Base-by-base conservation (phyloP, 352 stramenopile species). In the Pseudoperonospora humuli region DNA sequence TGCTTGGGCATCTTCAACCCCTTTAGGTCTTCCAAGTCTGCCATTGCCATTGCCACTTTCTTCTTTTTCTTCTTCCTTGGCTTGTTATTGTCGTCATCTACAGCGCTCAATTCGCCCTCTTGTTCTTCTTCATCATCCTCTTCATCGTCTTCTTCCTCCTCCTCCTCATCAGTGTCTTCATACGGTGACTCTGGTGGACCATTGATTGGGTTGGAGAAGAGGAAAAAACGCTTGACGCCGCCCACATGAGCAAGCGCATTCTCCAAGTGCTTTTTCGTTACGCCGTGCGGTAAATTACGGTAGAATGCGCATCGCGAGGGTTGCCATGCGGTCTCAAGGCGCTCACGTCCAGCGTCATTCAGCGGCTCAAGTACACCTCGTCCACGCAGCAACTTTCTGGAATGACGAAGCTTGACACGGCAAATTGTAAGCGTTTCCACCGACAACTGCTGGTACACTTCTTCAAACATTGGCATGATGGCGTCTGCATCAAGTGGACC, bases 341-440 rank as follows among this genome's bases (percentile, higher is more conserved):
- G 63, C 20, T 57, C 55, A 14, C 41, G 62, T 15, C 69, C 77
- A 0, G 36, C 33, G 3, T 77, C 64, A 28, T 75, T 67, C 5
- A 86, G n/a, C 20, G 61, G 56, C 42, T 67, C 33, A 3, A 88
- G 36, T 3, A 40, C 61, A 17, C 68, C 75, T 20, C 66, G 57
- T 19, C 76, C 74, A 14, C 67, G 75, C 27, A 88, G 34, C 23
- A 86, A 50, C 40, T 86, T 88, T 19, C 68, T 39, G 17, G 76
- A 75, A 52, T 89, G 77, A 28, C 75, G 78, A 32, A 82, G 39
- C 50, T 86, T 86, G 26, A 93, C 70, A 35, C 78, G 75, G 39
- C 77, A 93, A 31, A 93, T 90, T 33, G 75, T 93, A 24, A 93
- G 65, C 48, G 76, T 89, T 53, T 93, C 81, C 25, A 93, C 69